Evolutionary conservation across 148 eudicot species (phyloP), one percentile per base, ranked within the genome.

Genomic region (Heliamphora exappendiculata): DNA sequence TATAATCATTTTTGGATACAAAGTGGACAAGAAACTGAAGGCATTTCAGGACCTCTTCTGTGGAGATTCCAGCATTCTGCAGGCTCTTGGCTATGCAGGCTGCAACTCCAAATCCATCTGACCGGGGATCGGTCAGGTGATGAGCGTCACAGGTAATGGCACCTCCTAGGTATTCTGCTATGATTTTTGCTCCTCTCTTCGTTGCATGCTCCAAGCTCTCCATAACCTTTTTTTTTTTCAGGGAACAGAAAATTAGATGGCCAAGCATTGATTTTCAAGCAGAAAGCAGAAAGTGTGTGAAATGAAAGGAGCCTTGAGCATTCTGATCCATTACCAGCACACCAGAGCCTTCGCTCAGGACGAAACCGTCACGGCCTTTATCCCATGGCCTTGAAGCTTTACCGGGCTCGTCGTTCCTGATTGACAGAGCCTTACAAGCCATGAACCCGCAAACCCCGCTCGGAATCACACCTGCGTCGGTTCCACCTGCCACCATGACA

Each of bases 151-250:
- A 79, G 33, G 79, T 75, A 49, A 75, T 44, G 4, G 85, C 82
- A 1, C 85, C 85, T n/a, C 85, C 85, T 7, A 82, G 34, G 42
- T 79, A 82, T 69, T 82, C 85, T 3, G 79, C 85, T 39, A 82
- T 26, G 33, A 82, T 79, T 0, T 71, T 82, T 24, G 85, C 85
- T 34, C 82, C 85, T 79, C 82, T 57, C 71, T 75, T 75, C 24
- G 63, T 82, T 7, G 85, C 82, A 53, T 82, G 85, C 24, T 78
- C 85, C 78, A 78, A 74, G 79, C 85, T 79, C 78, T 82, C 85
- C 82, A 82, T 60, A 12, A 82, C 79, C 85, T 82, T 49, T 28
- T 44, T 47, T 82, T 49, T 28, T 44, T 47, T 26, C 3, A 24
- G 3, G 11, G 12, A 54, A 70, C 5, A 14, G 24, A 39, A 16